A percentile compares a stretch with the other conserved stretches of the same genome.
These are phyloP conservation scores for Paracoccidioides brasiliensis DNA, from an alignment of 2,329 filamentous ascomycete genomes.

Conservation along the genomic window DNA sequence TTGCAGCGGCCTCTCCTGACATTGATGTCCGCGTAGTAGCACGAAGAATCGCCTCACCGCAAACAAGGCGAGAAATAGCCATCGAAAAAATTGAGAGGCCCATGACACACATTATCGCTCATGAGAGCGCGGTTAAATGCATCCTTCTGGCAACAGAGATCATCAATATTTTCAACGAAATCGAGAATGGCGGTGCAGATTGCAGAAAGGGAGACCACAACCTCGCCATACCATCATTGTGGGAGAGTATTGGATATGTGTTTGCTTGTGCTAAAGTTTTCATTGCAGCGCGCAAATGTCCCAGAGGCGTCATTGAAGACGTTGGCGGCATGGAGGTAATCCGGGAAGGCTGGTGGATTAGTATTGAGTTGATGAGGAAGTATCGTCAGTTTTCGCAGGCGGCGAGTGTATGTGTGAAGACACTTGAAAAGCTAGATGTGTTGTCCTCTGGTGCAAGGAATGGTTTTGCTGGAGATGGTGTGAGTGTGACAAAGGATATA, in stretches of 20 bases:
- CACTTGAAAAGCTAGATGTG: conserved; percentile 4
- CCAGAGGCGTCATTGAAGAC: conserved; percentile 2
- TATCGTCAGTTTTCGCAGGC: conserved; percentile 5
- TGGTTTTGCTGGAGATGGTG: not conserved
- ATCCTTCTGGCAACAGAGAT: conserved; percentile 10
- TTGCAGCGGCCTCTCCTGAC: conserved; percentile 9
- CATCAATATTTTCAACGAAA: conserved; percentile 5
- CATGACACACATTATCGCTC: conserved; percentile 6
- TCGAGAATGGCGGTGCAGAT: not conserved
- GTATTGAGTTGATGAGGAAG: conserved; percentile 1
- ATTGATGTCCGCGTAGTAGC: not conserved
- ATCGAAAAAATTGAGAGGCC: conserved; percentile 6
- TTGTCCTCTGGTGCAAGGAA: not conserved
- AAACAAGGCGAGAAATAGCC: not conserved
- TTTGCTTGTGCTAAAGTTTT: conserved; percentile 10
- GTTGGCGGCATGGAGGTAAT: not conserved
- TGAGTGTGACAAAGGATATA: conserved; percentile 5
- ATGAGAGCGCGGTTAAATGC: conserved; percentile 10
- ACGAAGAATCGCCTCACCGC: not conserved
- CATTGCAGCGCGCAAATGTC: conserved; percentile 9
- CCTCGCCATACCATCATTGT: conserved; percentile 8
- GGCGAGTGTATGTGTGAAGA: conserved; percentile 3
- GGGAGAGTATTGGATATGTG: conserved; percentile 10
- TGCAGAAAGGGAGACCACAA: not conserved
- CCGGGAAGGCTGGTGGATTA: not conserved